These are phyloP conservation scores for Alternaria ventricosa DNA, from an alignment of 2,329 filamentous ascomycete species.

Conservation along the genomic window DNA sequence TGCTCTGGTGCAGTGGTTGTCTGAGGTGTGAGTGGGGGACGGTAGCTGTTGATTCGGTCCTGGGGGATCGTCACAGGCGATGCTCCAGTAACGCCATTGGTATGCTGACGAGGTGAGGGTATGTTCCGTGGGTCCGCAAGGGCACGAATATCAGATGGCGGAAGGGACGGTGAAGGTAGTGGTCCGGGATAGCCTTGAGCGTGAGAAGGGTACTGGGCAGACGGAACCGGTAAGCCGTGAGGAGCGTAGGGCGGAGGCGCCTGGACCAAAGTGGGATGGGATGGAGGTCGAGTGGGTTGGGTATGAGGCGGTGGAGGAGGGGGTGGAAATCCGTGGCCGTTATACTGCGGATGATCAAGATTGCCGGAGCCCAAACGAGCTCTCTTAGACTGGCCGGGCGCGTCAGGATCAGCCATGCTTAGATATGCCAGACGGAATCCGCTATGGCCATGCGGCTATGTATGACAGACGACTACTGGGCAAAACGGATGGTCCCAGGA, in stretches of 20 bases:
- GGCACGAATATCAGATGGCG: conserved; percentile 42
- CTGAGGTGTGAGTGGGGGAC: conserved; percentile 42
- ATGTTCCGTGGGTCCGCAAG: conserved; percentile 43
- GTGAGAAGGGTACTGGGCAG: conserved; percentile 30
- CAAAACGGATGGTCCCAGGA: conserved; percentile 25
- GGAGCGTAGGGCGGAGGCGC: conserved; percentile 36
- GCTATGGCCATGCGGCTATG: conserved; percentile 51
- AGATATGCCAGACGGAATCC: conserved; percentile 42
- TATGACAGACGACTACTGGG: conserved; percentile 29
- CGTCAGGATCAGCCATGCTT: conserved; percentile 51
- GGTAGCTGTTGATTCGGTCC: conserved; percentile 43
- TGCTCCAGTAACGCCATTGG: conserved; percentile 43
- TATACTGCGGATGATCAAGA: conserved; percentile 34
- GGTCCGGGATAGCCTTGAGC: conserved; percentile 29
- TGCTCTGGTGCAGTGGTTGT: conserved; percentile 29
- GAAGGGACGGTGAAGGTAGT: conserved; percentile 41
- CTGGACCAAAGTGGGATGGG: conserved; percentile 40
- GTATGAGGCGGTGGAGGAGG: conserved; percentile 41
- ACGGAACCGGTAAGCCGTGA: conserved; percentile 34
- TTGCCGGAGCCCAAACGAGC: conserved; percentile 48
- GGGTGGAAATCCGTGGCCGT: conserved; percentile 41
- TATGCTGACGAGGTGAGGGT: conserved; percentile 43
- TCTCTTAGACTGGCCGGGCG: conserved; percentile 45
- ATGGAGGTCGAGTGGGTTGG: conserved; percentile 38
- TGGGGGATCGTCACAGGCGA: conserved; percentile 41